Evolutionary conservation across 2,329 filamentous ascomycete genomes (phyloP).

Genomic region (Diaporthe longicolla): DNA sequence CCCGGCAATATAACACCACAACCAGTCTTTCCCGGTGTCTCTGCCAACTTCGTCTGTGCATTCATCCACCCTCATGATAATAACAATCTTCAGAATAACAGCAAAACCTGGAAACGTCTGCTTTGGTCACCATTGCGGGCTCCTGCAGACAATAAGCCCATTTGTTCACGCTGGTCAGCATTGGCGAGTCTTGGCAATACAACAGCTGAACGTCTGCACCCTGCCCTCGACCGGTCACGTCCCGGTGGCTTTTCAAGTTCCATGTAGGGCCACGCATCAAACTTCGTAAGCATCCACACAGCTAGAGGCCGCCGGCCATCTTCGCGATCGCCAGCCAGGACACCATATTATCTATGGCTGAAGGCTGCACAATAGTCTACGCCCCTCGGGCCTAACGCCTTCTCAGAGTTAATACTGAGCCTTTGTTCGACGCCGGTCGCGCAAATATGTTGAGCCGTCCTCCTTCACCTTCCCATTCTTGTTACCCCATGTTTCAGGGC

Average conservation of each 20-base stretch:
- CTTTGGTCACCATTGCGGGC: conserved; percentile 11
- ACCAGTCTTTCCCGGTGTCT: neutral
- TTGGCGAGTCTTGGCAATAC: conserved; percentile 16
- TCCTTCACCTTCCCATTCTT: neutral
- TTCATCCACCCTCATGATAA: neutral
- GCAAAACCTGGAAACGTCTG: neutral
- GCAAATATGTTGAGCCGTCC: neutral
- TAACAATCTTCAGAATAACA: neutral
- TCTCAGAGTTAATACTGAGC: neutral
- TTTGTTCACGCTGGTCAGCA: neutral
- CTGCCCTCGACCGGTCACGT: neutral
- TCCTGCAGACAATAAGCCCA: conserved; percentile 19
- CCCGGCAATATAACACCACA: conserved; percentile 11
- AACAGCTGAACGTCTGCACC: conserved; percentile 8
- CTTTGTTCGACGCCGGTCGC: neutral
- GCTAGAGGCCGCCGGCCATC: no score
- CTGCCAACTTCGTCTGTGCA: conserved; percentile 12
- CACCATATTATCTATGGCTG: neutral
- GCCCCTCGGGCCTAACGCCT: neutral
- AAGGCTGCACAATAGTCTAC: neutral
- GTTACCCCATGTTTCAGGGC: no score
- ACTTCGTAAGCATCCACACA: neutral
- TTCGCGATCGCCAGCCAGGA: no score
- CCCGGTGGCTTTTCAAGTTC: neutral
- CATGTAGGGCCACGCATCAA: neutral